Percentiles rank a stretch among this genome's conserved stretches.
These are phyloP conservation scores for Komagataella pastoris DNA, from an alignment of 805 yeast species.

Conservation along the genomic window DNA sequence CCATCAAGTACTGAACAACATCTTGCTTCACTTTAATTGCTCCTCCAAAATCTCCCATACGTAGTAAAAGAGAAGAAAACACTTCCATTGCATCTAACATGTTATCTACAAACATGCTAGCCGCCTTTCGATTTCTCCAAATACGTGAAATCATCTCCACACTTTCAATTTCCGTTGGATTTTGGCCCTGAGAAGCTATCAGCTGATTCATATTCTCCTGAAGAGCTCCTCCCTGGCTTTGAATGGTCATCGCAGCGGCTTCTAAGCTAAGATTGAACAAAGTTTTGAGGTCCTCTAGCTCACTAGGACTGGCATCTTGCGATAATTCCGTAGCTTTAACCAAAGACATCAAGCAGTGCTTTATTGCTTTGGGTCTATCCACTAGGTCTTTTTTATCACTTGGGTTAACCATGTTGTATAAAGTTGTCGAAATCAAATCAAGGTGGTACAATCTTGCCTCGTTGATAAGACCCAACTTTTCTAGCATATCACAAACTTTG, in stretches of 20 bases:
- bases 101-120: constrained; percentile 70
- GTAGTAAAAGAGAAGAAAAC: constrained; percentile 55
- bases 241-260: background rate
- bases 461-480: background rate
- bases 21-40: constrained; percentile 50
- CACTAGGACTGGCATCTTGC: background rate
- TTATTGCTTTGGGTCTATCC: constrained; percentile 45
- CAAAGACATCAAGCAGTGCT: constrained; percentile 57
- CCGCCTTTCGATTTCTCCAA: constrained; percentile 14
- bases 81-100: constrained; percentile 67
- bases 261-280: background rate
- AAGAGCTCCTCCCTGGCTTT: background rate
- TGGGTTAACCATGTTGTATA: constrained; percentile 41
- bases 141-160: background rate
- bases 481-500: constrained; percentile 74
- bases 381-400: constrained; percentile 24
- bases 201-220: background rate
- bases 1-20: constrained; percentile 58
- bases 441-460: constrained; percentile 18
- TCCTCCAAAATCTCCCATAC: constrained; percentile 47
- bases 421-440: constrained; percentile 32
- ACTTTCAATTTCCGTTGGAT: background rate
- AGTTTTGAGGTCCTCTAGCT: background rate
- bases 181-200: background rate
- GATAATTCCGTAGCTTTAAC: constrained; percentile 53